A percentile compares a stretch with the other conserved stretches of the same genome.
phyloP scores from a whole-genome alignment of 2,329 filamentous ascomycete species.

The Cryoendolithus antarcticus region DNA sequence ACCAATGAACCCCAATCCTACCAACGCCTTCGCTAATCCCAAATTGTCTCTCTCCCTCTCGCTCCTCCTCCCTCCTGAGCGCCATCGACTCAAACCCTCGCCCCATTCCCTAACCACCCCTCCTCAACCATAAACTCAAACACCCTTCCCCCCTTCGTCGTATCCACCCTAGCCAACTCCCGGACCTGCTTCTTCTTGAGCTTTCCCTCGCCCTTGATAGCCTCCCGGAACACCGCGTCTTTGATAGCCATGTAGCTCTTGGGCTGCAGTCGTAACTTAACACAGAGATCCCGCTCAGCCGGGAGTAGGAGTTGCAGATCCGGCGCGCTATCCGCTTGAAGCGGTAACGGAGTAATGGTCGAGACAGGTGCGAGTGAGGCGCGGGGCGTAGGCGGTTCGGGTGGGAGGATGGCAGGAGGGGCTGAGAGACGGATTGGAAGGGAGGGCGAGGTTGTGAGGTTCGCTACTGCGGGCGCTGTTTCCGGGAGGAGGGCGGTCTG shows the following conservation, averaged over 20 bases:
- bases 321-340: slow-evolving; percentile 63
- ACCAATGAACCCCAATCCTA: too few relatives aligned
- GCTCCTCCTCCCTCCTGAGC: neutral
- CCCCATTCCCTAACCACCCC: slow-evolving; percentile 60
- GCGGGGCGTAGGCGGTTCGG: slow-evolving; percentile 8
- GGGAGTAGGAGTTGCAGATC: slow-evolving; percentile 77
- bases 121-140: slow-evolving; percentile 92
- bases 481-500: slow-evolving; percentile 13
- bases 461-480: slow-evolving; percentile 17
- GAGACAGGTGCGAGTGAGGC: slow-evolving; percentile 19
- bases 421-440: slow-evolving; percentile 18
- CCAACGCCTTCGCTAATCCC: too few relatives aligned
- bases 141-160: slow-evolving; percentile 70
- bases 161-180: slow-evolving; percentile 73
- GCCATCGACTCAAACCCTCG: slow-evolving; percentile 48
- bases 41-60: too few relatives aligned
- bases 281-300: slow-evolving; percentile 79
- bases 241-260: slow-evolving; percentile 95
- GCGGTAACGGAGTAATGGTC: slow-evolving; percentile 50
- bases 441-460: slow-evolving; percentile 18
- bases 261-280: slow-evolving; percentile 69
- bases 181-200: slow-evolving; percentile 91
- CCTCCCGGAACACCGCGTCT: slow-evolving; percentile 80
- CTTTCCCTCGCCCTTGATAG: slow-evolving; percentile 73
- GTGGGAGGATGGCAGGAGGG: slow-evolving; percentile 19